Evolutionary conservation across 148 eudicot genomes (phyloP).

Genomic region (Cornus suecica): DNA sequence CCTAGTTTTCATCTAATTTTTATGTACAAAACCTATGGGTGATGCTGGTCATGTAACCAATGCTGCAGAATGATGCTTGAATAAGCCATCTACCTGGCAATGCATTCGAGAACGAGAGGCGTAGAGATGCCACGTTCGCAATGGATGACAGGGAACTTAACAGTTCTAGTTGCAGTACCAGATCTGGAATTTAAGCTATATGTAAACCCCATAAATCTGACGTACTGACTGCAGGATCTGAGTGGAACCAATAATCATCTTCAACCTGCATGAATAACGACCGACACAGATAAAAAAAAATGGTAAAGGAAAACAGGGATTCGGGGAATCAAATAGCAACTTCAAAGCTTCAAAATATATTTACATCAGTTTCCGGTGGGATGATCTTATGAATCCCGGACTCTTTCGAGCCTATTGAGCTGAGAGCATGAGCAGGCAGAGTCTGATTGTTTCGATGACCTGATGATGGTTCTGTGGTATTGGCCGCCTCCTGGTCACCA

Average conservation of each 20-base stretch:
- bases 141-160: not conserved
- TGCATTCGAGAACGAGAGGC: not conserved
- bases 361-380: constrained; percentile 28
- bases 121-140: not conserved
- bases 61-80: not conserved
- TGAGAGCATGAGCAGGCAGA: constrained; percentile 1
- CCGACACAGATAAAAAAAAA: not conserved
- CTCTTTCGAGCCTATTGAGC: constrained; percentile 9
- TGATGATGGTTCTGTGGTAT: constrained; percentile 4
- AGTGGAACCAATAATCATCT: constrained; percentile 44
- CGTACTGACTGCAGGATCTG: constrained; percentile 29
- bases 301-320: not conserved
- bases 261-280: constrained; percentile 28
- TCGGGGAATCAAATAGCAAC: not conserved
- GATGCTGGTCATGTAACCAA: not conserved
- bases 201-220: constrained; percentile 32
- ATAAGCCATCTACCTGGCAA: not conserved
- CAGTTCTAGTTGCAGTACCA: not conserved
- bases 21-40: not conserved
- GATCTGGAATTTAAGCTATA: constrained; percentile 4
- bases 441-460: constrained; percentile 7
- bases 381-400: constrained; percentile 29
- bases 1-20: not conserved
- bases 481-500: not conserved
- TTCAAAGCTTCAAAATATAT: not conserved